Evolutionary conservation across 148 eudicot genomes (phyloP), one percentile per base, ranked within the genome.

Genomic region (Cornus suecica): DNA sequence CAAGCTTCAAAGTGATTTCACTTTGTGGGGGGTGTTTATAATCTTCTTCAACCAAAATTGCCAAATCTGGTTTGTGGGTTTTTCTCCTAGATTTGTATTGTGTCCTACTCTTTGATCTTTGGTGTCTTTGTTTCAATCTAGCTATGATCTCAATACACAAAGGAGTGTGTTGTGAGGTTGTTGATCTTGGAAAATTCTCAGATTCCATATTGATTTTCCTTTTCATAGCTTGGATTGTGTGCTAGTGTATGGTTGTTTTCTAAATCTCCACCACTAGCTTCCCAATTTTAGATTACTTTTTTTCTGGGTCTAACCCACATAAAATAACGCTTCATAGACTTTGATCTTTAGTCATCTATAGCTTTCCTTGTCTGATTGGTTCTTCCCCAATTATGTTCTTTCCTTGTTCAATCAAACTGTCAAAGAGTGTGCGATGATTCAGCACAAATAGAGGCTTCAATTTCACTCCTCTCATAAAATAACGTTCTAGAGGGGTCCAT

Each of bases 381-480:
- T 58, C 70, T 77, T 72, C 63, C 54, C 69, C 77, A 77, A 32
- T 14, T 60, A 74, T 80, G 83, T 78, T 76, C 81, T 76, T 80
- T 77, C 52, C 81, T 79, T 86, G 70, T 75, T 77, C 78, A 67
- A 54, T 73, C 84, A 48, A 31, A 29, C 70, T 79, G 66, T 67
- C 26, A 66, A 54, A 64, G 56, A 42, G 71, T 54, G 62, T 58
- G 45, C 62, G 54, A 58, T 67, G 78, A 67, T 67, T 65, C 22
- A 25, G 14, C 80, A 37, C 72, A 32, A 22, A 27, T 31, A 20
- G 80, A 61, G 26, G 65, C 80, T 78, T 78, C 76, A 65, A 66
- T 31, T 74, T 77, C 14, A 78, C 80, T 70, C 70, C 16, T 58
- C 45, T 54, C 74, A 82, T 82, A 80, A 80, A 82, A 85, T 80